Conservation (phyloP, 148 eudicot genomes). For the Cornus controversa region DNA sequence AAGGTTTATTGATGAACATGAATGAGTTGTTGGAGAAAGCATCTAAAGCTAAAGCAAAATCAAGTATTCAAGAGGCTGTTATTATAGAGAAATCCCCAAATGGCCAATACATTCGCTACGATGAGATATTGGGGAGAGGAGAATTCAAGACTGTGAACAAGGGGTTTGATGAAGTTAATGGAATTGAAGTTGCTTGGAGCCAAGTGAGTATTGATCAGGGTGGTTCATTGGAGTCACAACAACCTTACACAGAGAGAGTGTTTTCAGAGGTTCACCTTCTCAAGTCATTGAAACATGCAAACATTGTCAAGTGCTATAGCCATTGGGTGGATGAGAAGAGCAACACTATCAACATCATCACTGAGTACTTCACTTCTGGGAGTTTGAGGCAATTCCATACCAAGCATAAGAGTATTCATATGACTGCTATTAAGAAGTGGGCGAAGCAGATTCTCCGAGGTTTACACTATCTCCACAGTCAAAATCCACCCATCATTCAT, state of each 20-base stretch:
- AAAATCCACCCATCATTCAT: constrained; percentile 32
- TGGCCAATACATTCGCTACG: constrained; percentile 14
- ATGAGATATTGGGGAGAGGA: constrained; percentile 25
- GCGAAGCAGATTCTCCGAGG: constrained; percentile 37
- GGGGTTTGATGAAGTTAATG: constrained; percentile 17
- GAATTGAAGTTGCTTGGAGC: constrained; percentile 23
- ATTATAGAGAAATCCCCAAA: constrained; percentile 17
- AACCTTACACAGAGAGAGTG: not conserved
- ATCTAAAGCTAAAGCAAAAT: too few relatives aligned
- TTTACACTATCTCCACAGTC: constrained; percentile 33
- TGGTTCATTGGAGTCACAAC: constrained; percentile 22
- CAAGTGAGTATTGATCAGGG: constrained; percentile 1
- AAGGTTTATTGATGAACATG: too few relatives aligned
- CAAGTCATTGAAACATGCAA: constrained; percentile 23
- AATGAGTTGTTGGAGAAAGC: too few relatives aligned
- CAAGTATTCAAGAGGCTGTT: not conserved
- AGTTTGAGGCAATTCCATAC: constrained; percentile 17
- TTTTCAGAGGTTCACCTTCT: constrained; percentile 7
- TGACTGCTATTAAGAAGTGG: constrained; percentile 38
- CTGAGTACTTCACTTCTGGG: constrained; percentile 28
- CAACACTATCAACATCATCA: constrained; percentile 30
- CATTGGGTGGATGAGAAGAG: constrained; percentile 26
- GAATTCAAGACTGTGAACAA: constrained; percentile 19
- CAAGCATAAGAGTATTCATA: constrained; percentile 26
- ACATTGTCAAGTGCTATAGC: constrained; percentile 24